Percentiles rank a stretch among this genome's conserved stretches.
phyloP scores from a whole-genome alignment of 352 stramenopile species.

The Phytophthora agathidicida region DNA sequence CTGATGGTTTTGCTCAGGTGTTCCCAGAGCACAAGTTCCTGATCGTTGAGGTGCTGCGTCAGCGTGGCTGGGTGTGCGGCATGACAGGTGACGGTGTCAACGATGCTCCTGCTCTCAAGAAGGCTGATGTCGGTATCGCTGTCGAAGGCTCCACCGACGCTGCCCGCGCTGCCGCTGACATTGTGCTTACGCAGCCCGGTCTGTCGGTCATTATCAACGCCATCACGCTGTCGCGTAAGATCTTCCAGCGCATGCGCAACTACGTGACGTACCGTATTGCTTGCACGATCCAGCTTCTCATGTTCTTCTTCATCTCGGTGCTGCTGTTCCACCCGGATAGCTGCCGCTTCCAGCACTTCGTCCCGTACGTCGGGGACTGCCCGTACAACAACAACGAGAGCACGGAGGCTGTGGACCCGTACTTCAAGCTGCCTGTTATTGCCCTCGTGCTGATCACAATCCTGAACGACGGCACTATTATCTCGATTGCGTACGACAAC shows the following conservation, averaged over 20 bases:
- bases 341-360: slow-evolving; percentile 78
- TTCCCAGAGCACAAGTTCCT: slow-evolving; percentile 93
- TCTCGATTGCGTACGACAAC: slow-evolving; percentile 91
- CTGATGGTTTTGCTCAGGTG: slow-evolving; percentile 95
- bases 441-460: slow-evolving; percentile 95
- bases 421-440: slow-evolving; percentile 94
- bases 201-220: slow-evolving; percentile 92
- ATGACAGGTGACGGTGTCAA: slow-evolving; percentile 85
- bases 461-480: slow-evolving; percentile 95
- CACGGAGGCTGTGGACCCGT: slow-evolving; percentile 60
- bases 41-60: slow-evolving; percentile 87
- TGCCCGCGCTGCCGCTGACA: slow-evolving; percentile 91
- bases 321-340: slow-evolving; percentile 86
- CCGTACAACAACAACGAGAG: slow-evolving; percentile 52
- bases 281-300: slow-evolving; percentile 90
- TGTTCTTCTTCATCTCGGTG: slow-evolving; percentile 95
- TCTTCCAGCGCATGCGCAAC: slow-evolving; percentile 95
- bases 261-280: slow-evolving; percentile 96
- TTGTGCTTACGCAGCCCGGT: slow-evolving; percentile 94
- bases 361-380: slow-evolving; percentile 56
- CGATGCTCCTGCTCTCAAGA: slow-evolving; percentile 72
- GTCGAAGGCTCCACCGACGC: slow-evolving; percentile 89
- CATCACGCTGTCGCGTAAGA: slow-evolving; percentile 91
- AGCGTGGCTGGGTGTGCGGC: slow-evolving; percentile 75
- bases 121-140: slow-evolving; percentile 77